Evolutionary conservation across 2,329 filamentous ascomycete genomes (phyloP), one percentile per base, ranked within the genome.

Genomic region (Phyllosticta paracitricarpa): DNA sequence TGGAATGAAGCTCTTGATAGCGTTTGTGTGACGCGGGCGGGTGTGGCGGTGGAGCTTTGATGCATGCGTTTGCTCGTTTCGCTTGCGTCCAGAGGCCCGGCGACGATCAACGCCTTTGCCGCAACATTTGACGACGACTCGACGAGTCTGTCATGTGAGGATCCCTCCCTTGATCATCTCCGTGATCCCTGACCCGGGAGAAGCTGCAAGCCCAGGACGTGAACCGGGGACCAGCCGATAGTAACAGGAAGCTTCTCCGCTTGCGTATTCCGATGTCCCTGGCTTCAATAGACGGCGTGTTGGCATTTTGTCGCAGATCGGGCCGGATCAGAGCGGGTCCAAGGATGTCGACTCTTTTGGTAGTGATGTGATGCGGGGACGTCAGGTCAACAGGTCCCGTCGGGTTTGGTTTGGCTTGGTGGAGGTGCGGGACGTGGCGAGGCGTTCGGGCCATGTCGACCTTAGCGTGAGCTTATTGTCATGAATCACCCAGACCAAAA

Each of bases 361-460:
- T 8, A 2, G 28, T 30, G 28, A 30, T 30, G 28, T 30, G 54
- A 40, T 4, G 48, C 48, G 48, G 19, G 48, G 17, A 51, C 48
- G 40, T 48, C 14, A n/a, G 40, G 40, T 48, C n/a, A n/a, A n/a
- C 17, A 7, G 40, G 14, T 48, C 2, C 19, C 19, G 19, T 22
- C 1, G 40, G 14, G 40, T 48, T 17, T 48, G 35, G 35, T 12
- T 40, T 40, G 35, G 35, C 17, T 17, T 48, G 14, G 40, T 48
- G 40, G 40, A n/a, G 40, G 40, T 54, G 58, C 58, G 58, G 58
- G 58, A 61, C 53, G 58, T 61, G 58, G 58, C 58, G 58, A 61
- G 58, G 58, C 58, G 58, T 61, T 61, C 58, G 58, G 58, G 54
- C 58, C 58, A 61, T 61, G 55, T 61, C 35, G 56, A 54, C 58